These are phyloP conservation scores for Porodaedalea pini DNA, from an alignment of 1,284 basidiomycete genomes.

Conservation along the genomic window DNA sequence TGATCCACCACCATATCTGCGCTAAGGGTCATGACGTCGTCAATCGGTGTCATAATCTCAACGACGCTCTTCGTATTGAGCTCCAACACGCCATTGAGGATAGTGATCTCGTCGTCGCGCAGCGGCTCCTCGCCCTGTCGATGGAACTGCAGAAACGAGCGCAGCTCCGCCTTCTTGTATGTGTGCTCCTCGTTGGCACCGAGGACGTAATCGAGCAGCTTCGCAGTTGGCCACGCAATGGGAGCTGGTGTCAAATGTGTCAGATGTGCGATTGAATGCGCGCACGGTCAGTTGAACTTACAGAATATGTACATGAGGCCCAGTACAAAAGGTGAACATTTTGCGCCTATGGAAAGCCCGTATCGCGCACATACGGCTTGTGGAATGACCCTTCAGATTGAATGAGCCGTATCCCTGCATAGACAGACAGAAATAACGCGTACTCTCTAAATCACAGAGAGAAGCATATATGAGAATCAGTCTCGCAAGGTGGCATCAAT, in stretches of 20 bases:
- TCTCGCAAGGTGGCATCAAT: background rate
- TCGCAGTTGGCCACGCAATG: slow-evolving; percentile 86
- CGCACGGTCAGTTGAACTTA: slow-evolving; percentile 30
- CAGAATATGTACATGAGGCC: slow-evolving; percentile 78
- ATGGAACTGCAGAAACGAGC: slow-evolving; percentile 91
- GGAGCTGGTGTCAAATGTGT: slow-evolving; percentile 48
- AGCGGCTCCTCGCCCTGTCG: slow-evolving; percentile 83
- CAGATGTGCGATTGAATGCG: slow-evolving; percentile 1
- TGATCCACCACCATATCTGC: slow-evolving; percentile 81
- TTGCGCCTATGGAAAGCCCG: slow-evolving; percentile 86
- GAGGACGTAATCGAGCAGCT: slow-evolving; percentile 77
- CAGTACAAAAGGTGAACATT: slow-evolving; percentile 80
- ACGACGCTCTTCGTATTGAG: slow-evolving; percentile 82
- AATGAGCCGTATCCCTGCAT: background rate
- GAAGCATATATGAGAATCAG: background rate
- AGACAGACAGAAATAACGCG: slow-evolving; percentile 10
- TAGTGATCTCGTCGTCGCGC: slow-evolving; percentile 84
- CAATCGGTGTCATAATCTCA: slow-evolving; percentile 85
- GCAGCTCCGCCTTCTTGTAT: slow-evolving; percentile 90
- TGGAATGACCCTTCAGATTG: slow-evolving; percentile 73
- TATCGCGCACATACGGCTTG: slow-evolving; percentile 86
- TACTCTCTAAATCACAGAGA: slow-evolving; percentile 26
- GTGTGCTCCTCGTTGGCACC: slow-evolving; percentile 71
- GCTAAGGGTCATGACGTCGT: slow-evolving; percentile 77
- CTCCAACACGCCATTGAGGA: slow-evolving; percentile 84